Evolutionary conservation across 2,329 filamentous ascomycete genomes (phyloP), one percentile per base, ranked within the genome.

Genomic region (Paramyrothecium sp.): DNA sequence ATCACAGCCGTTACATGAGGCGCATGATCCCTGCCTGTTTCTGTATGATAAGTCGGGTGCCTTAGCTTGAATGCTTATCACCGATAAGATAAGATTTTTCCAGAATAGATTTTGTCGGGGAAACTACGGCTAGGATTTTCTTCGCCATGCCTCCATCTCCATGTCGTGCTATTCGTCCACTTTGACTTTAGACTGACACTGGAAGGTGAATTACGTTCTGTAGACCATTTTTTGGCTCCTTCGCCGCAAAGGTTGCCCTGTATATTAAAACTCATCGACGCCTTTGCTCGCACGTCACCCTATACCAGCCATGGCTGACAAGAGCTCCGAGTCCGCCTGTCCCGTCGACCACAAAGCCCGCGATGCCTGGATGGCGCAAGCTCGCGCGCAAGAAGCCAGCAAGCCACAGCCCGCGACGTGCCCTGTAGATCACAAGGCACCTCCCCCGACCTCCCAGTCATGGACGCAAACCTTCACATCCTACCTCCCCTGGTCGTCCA

Each of bases 311-410:
- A 74, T 73, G 71, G 61, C 67, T 44, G 68, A 67, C 56, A 63
- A 67, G 55, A 60, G 59, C 47, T 49, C 62, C 51, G 59, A 67
- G 20, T 61, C 66, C 62, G 81, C 80, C 57, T 98, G 95, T 69
- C 95, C 95, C 5, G 92, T 98, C 68, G 93, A 98, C 76, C 90
- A 93, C 76, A 90, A 91, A 68, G 89, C 92, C 54, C 89, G 95
- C 67, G 89, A 92, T 67, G 86, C 89, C 66, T 99, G 94, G 94
- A 83, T 98, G 41, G 80, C 83, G 57, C 86, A 91, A 69, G 86
- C 88, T 46, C 78, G 76, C 60, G 74, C 85, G 69, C 76, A 81
- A 73, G 75, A 75, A 67, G 64, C 73, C 61, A 62, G 74, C 66
- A 69, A 67, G 52, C 54, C 64, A 10, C 3, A 55, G 1, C 53